Conservation (phyloP, 1,284 basidiomycete species). For the Papiliotrema fonsecae region DNA sequence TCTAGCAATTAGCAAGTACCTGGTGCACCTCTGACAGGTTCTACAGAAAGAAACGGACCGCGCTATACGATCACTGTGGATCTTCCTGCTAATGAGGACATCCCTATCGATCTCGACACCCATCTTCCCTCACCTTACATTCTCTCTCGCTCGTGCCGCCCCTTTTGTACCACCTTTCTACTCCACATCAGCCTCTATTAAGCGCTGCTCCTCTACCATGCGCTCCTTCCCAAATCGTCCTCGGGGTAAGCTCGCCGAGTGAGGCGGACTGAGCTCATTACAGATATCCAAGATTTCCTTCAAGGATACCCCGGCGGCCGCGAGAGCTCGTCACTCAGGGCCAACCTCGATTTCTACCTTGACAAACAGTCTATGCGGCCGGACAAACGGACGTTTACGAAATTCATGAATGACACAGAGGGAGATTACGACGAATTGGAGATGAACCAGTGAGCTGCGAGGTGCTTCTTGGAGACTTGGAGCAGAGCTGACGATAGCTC, state of each 20-base stretch:
- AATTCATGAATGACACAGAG: constrained; percentile 59
- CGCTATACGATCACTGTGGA: not conserved
- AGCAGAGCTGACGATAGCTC: constrained; percentile 14
- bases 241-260: not conserved
- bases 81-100: not conserved
- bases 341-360: constrained; percentile 63
- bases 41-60: too few relatives aligned
- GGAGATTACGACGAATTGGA: constrained; percentile 62
- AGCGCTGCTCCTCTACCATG: too few relatives aligned
- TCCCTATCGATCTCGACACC: too few relatives aligned
- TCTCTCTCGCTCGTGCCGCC: too few relatives aligned
- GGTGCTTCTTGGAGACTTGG: not conserved
- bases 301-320: constrained; percentile 55
- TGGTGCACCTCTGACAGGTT: too few relatives aligned
- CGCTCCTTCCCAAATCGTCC: constrained; percentile 2
- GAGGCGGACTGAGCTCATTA: not conserved
- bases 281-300: constrained; percentile 52
- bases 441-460: constrained; percentile 53
- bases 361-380: constrained; percentile 58
- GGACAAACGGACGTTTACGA: constrained; percentile 59
- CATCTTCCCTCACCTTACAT: too few relatives aligned
- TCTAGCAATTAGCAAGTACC: too few relatives aligned
- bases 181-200: too few relatives aligned
- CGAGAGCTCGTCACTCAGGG: constrained; percentile 49
- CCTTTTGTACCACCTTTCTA: too few relatives aligned